Conservation (phyloP, 176 grass and related monocot species). For the Hordeum vulgare region DNA sequence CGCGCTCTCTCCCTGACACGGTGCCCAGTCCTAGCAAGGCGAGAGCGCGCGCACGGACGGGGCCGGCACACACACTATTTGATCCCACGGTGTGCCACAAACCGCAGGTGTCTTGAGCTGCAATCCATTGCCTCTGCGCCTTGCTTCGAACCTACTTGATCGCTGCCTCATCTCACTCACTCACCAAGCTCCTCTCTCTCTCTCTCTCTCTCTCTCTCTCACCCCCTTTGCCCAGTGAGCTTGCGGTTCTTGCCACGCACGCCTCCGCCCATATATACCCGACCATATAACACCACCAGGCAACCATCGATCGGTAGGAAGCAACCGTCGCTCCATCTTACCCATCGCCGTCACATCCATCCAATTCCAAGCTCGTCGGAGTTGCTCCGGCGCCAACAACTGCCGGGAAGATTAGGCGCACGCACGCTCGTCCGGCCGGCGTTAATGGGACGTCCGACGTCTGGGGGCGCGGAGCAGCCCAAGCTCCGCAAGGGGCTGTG, state of each 20-base stretch:
- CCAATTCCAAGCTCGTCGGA: neutral
- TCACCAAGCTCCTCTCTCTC: neutral
- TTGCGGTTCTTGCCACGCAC: conserved; percentile 42
- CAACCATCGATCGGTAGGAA: neutral
- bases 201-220: neutral
- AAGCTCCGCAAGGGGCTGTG: conserved; percentile 85
- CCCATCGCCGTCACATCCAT: conserved; percentile 18
- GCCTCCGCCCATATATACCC: conserved; percentile 36
- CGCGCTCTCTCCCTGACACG: too few relatives aligned
- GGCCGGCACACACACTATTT: conserved; percentile 19
- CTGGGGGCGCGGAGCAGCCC: conserved; percentile 30
- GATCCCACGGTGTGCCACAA: conserved; percentile 25
- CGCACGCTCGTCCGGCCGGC: too few relatives aligned
- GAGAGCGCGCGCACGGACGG: neutral
- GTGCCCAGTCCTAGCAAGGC: too few relatives aligned
- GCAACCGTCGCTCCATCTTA: neutral
- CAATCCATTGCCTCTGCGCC: conserved; percentile 38
- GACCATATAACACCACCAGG: conserved; percentile 1
- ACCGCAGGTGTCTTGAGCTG: conserved; percentile 52
- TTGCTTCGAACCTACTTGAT: conserved; percentile 85
- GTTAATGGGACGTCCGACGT: conserved; percentile 55
- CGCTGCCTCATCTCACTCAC: conserved; percentile 38
- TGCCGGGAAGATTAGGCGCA: too few relatives aligned
- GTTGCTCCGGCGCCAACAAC: neutral
- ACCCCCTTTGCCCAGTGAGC: too few relatives aligned